phyloP scores from a whole-genome alignment of 2,329 filamentous ascomycete species.

The Clathrospora elynae region DNA sequence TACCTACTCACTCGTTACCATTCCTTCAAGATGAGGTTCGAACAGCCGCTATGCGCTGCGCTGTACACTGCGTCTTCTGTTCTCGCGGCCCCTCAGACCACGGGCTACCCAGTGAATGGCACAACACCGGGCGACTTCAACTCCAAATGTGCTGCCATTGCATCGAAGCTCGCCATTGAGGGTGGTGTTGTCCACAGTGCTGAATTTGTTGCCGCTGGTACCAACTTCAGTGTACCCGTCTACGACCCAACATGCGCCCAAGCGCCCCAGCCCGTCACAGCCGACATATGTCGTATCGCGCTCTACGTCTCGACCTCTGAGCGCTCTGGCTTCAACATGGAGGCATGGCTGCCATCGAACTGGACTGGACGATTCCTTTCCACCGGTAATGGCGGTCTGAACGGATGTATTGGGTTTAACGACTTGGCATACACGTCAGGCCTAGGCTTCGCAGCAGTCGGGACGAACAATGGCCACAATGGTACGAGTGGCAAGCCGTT shows the following conservation, averaged over 20 bases:
- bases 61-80: constrained; percentile 17
- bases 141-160: constrained; percentile 35
- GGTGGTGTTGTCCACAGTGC: constrained; percentile 48
- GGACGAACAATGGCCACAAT: constrained; percentile 52
- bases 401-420: constrained; percentile 48
- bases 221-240: constrained; percentile 48
- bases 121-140: constrained; percentile 22
- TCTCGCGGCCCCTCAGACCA: constrained; percentile 10
- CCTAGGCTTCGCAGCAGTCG: constrained; percentile 50
- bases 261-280: constrained; percentile 36
- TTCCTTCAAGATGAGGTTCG: constrained; percentile 25
- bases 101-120: background rate
- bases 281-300: constrained; percentile 50
- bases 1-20: constrained; percentile 1
- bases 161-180: constrained; percentile 36
- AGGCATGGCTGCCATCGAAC: constrained; percentile 53
- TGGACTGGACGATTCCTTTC: constrained; percentile 49
- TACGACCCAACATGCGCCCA: constrained; percentile 49
- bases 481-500: constrained; percentile 54
- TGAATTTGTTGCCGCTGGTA: constrained; percentile 48
- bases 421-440: constrained; percentile 48
- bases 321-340: constrained; percentile 50
- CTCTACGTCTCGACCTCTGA: constrained; percentile 49
- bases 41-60: constrained; percentile 16
- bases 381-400: constrained; percentile 49